These are phyloP conservation scores for Ampelocalamus luodianensis DNA, from an alignment of 176 grass and related monocot species.

Conservation along the genomic window DNA sequence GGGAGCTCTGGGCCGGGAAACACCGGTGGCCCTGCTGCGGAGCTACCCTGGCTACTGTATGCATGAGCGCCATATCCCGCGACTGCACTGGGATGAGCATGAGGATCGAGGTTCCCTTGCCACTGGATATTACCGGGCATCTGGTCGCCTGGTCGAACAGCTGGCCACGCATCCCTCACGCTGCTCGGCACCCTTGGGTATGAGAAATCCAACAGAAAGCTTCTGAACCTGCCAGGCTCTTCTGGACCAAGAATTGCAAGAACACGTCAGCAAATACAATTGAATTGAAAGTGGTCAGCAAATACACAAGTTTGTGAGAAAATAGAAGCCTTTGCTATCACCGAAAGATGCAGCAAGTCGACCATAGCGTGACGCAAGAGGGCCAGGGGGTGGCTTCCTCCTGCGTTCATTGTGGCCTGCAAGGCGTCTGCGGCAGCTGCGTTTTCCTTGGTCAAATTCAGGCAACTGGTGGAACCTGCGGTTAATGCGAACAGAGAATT, in stretches of 20 bases:
- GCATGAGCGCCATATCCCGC: slow-evolving; percentile 44
- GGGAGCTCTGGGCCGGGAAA: slow-evolving; percentile 66
- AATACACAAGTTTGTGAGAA: not conserved
- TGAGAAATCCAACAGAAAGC: slow-evolving; percentile 81
- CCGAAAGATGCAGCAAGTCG: slow-evolving; percentile 58
- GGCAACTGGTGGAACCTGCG: slow-evolving; percentile 78
- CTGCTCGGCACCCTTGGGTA: slow-evolving; percentile 73
- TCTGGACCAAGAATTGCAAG: slow-evolving; percentile 35
- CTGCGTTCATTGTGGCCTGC: slow-evolving; percentile 90
- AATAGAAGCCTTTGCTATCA: slow-evolving; percentile 45
- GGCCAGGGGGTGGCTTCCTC: slow-evolving; percentile 67
- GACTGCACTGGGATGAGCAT: slow-evolving; percentile 41
- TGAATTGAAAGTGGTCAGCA: not conserved
- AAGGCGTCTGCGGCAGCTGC: slow-evolving; percentile 92
- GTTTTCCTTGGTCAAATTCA: slow-evolving; percentile 89
- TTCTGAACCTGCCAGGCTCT: slow-evolving; percentile 70
- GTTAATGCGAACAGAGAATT: slow-evolving; percentile 32
- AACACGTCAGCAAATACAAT: slow-evolving; percentile 20
- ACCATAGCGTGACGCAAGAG: slow-evolving; percentile 69
- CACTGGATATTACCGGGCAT: slow-evolving; percentile 56
- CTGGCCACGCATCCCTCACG: slow-evolving; percentile 62
- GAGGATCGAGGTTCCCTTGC: slow-evolving; percentile 54
- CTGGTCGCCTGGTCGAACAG: slow-evolving; percentile 48
- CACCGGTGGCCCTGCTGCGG: slow-evolving; percentile 29
- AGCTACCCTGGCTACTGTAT: slow-evolving; percentile 44